A percentile compares a stretch with the other conserved stretches of the same genome.
Evolutionary conservation across 75 land plant genomes (phyloP).

Genomic region (Chamaecyparis obtusa): DNA sequence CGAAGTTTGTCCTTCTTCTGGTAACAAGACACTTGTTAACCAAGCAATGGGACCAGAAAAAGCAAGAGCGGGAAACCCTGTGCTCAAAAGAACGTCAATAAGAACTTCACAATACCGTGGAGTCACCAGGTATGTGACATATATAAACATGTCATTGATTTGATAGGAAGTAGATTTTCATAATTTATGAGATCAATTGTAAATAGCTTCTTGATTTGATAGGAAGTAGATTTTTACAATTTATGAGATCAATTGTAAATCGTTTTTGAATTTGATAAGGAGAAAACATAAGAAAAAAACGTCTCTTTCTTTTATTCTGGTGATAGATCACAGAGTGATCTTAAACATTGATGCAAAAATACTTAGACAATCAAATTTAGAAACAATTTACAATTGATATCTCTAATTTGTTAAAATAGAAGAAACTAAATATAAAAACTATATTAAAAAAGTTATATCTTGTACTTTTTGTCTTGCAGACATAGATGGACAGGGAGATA

Average conservation of each 20-base stretch:
- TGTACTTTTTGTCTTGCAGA: slow-evolving; percentile 17
- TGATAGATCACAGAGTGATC: too few relatives aligned
- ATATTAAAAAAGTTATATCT: background rate
- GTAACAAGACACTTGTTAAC: background rate
- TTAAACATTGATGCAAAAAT: too few relatives aligned
- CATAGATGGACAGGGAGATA: slow-evolving; percentile 72
- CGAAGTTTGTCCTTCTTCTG: background rate
- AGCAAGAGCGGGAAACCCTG: slow-evolving; percentile 28
- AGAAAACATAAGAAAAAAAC: too few relatives aligned
- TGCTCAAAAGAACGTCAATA: slow-evolving; percentile 46
- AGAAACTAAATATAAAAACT: background rate
- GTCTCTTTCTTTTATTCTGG: too few relatives aligned
- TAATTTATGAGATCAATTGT: too few relatives aligned
- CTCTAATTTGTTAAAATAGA: background rate
- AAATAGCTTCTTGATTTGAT: too few relatives aligned
- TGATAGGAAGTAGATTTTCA: too few relatives aligned
- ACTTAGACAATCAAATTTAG: too few relatives aligned
- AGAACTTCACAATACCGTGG: slow-evolving; percentile 83
- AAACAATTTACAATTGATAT: too few relatives aligned
- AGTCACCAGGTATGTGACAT: slow-evolving; percentile 64
- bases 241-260: too few relatives aligned
- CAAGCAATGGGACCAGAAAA: background rate
- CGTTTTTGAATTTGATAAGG: too few relatives aligned
- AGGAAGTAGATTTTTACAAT: too few relatives aligned
- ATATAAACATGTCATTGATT: background rate